phyloP scores from a whole-genome alignment of 768 basidiomycete genomes.

The Agaricus subrufescens region DNA sequence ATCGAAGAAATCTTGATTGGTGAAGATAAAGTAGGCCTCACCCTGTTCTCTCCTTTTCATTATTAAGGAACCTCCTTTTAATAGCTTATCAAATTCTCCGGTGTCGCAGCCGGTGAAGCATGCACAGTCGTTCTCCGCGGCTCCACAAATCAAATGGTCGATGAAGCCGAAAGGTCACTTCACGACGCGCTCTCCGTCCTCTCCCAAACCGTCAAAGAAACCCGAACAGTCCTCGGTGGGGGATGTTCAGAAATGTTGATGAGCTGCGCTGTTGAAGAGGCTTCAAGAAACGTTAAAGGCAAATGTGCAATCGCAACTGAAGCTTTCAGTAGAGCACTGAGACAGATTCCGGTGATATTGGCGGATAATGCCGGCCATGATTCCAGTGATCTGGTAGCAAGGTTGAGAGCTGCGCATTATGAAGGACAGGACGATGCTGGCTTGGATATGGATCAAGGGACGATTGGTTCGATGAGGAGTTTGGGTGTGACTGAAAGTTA shows the following conservation, averaged over 20 bases:
- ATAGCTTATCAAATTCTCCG: slow-evolving; percentile 98
- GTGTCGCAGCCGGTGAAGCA: slow-evolving; percentile 95
- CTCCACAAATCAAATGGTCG: slow-evolving; percentile 98
- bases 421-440: slow-evolving; percentile 86
- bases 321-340: slow-evolving; percentile 81
- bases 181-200: slow-evolving; percentile 97
- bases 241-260: slow-evolving; percentile 99
- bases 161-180: slow-evolving; percentile 95
- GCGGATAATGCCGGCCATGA: slow-evolving; percentile 98
- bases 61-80: background rate
- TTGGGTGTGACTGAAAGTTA: slow-evolving; percentile 95
- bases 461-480: slow-evolving; percentile 81
- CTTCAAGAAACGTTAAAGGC: slow-evolving; percentile 75
- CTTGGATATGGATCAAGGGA: slow-evolving; percentile 86
- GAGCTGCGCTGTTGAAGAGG: slow-evolving; percentile 92
- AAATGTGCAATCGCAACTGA: slow-evolving; percentile 97
- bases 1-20: slow-evolving; percentile 99
- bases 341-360: slow-evolving; percentile 94
- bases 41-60: background rate
- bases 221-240: slow-evolving; percentile 88
- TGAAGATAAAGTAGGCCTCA: slow-evolving; percentile 79
- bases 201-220: slow-evolving; percentile 97
- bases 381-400: slow-evolving; percentile 91
- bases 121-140: slow-evolving; percentile 98
- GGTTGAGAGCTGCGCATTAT: slow-evolving; percentile 89